Conservation (phyloP, 108 stramenopile species). For the Ochromonas danica region DNA sequence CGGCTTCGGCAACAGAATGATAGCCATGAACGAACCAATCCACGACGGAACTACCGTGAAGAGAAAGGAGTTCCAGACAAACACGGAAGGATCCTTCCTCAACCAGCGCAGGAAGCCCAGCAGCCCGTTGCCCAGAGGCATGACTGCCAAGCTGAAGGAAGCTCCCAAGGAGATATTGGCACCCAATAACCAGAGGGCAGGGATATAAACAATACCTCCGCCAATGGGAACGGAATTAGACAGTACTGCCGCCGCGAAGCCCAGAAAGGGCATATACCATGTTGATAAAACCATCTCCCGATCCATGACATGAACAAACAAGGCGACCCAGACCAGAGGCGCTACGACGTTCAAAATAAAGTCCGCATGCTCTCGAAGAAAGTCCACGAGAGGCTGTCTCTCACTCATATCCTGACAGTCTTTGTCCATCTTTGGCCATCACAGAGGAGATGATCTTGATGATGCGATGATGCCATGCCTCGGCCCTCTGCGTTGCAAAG, state of each 20-base stretch:
- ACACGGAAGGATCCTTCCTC: background rate
- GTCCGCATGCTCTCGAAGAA: too few relatives aligned
- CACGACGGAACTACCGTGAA: background rate
- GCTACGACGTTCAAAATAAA: background rate
- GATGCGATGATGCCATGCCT: too few relatives aligned
- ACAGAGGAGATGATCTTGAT: too few relatives aligned
- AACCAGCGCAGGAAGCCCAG: slow-evolving; percentile 12
- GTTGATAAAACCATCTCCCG: background rate
- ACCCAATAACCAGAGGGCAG: background rate
- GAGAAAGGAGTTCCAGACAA: background rate
- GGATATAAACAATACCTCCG: slow-evolving; percentile 24
- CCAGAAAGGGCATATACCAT: slow-evolving; percentile 24
- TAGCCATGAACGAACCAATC: background rate
- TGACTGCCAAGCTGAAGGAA: background rate
- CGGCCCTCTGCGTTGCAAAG: too few relatives aligned
- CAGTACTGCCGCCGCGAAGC: background rate
- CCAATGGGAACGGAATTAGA: slow-evolving; percentile 10
- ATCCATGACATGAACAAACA: background rate
- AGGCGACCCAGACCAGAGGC: background rate
- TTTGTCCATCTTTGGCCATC: too few relatives aligned
- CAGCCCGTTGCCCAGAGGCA: slow-evolving; percentile 13
- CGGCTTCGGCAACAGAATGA: background rate
- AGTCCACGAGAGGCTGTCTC: too few relatives aligned
- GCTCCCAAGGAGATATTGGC: background rate
- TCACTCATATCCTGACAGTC: too few relatives aligned